phyloP scores from a whole-genome alignment of 2,329 filamentous ascomycete genomes.

The Simplicillium aogashimaense region DNA sequence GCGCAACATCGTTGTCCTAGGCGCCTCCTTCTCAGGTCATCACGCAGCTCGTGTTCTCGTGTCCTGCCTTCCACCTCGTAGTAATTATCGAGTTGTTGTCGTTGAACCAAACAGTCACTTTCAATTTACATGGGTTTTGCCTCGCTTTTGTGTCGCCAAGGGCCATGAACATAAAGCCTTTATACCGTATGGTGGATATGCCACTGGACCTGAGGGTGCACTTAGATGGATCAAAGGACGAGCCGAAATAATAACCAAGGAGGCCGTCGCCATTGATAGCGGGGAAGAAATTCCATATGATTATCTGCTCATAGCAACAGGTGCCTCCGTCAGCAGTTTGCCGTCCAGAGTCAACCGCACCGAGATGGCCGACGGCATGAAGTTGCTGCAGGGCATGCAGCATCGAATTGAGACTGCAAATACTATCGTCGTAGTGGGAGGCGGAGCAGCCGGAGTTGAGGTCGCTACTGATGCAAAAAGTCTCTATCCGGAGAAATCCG shows the following conservation, averaged over 20 bases:
- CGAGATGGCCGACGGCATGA: constrained; percentile 30
- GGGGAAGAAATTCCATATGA: constrained; percentile 39
- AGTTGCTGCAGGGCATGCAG: constrained; percentile 35
- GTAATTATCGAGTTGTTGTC: constrained; percentile 39
- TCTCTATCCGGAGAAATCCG: constrained; percentile 42
- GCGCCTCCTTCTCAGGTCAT: constrained; percentile 48
- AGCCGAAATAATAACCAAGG: constrained; percentile 25
- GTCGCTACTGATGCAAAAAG: constrained; percentile 49
- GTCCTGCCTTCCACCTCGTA: constrained; percentile 34
- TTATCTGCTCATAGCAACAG: constrained; percentile 48
- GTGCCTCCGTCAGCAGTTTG: constrained; percentile 31
- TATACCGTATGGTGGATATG: constrained; percentile 42
- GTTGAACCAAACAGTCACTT: constrained; percentile 52
- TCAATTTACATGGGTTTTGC: constrained; percentile 50
- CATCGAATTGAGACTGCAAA: constrained; percentile 28
- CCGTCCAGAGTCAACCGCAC: constrained; percentile 37
- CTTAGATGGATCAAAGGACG: constrained; percentile 31
- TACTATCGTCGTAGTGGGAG: constrained; percentile 42
- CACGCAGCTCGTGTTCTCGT: constrained; percentile 36
- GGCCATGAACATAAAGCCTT: constrained; percentile 48
- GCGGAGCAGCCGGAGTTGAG: constrained; percentile 53
- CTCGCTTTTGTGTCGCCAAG: constrained; percentile 45
- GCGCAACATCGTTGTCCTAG: constrained; percentile 43
- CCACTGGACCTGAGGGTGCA: constrained; percentile 21
- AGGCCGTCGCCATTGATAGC: constrained; percentile 27